phyloP scores from a whole-genome alignment of 805 yeast genomes.

The Lachancea dasiensis region DNA sequence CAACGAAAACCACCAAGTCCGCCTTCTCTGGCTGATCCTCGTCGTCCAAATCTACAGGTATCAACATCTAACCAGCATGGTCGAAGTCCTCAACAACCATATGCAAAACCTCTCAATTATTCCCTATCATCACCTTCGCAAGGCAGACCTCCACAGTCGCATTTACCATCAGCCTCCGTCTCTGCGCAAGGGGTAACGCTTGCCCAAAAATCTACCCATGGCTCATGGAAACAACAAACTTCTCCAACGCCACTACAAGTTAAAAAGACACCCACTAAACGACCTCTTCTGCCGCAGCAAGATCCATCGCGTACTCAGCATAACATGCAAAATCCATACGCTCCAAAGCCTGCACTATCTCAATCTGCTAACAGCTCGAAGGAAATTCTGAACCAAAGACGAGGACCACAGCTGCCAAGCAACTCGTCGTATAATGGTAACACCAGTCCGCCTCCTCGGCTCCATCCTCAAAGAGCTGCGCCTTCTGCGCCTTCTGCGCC shows the following conservation, averaged over 20 bases:
- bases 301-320: conserved; percentile 6
- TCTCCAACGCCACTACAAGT: conserved; percentile 7
- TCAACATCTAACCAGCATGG: conserved; percentile 7
- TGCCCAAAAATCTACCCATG: conserved; percentile 5
- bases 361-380: conserved; percentile 2
- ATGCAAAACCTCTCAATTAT: not conserved
- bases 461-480: conserved; percentile 13
- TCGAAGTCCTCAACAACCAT: conserved; percentile 1
- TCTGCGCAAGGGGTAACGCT: conserved; percentile 4
- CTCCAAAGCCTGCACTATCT: conserved; percentile 11
- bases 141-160: conserved; percentile 8
- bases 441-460: conserved; percentile 20
- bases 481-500: conserved; percentile 6
- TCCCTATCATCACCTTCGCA: conserved; percentile 2
- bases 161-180: conserved; percentile 5
- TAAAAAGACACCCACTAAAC: conserved; percentile 1
- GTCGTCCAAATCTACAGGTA: conserved; percentile 10
- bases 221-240: conserved; percentile 4
- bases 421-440: conserved; percentile 6
- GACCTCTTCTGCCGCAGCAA: conserved; percentile 5
- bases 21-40: conserved; percentile 28
- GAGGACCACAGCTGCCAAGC: conserved; percentile 19
- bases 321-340: conserved; percentile 10
- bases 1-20: conserved; percentile 54
- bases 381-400: conserved; percentile 9